Conservation (phyloP, 805 yeast genomes). For the Ogataea naganishii region DNA sequence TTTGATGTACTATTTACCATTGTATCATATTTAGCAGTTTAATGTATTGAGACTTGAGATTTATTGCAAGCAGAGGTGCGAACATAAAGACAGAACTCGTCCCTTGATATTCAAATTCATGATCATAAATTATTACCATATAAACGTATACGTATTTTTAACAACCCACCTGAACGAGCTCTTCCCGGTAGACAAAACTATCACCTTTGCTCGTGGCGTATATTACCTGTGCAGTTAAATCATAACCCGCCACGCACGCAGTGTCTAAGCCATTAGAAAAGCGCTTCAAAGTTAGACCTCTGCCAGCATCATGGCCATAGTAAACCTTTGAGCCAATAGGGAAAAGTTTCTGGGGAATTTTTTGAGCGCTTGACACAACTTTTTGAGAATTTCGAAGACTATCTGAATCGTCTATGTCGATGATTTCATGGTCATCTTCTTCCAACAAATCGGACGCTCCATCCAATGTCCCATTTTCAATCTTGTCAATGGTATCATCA, state of each 20-base stretch:
- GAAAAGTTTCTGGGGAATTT: conserved; percentile 7
- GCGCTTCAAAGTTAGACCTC: conserved; percentile 58
- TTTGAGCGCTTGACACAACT: too few species aligned
- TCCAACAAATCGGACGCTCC: not conserved
- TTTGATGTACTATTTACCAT: too few species aligned
- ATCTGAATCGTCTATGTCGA: not conserved
- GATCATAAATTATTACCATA: too few species aligned
- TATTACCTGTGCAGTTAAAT: conserved; percentile 54
- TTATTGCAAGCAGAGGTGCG: too few species aligned
- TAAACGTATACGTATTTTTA: conserved; percentile 1
- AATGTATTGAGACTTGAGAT: too few species aligned
- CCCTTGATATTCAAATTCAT: too few species aligned
- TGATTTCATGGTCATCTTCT: too few species aligned
- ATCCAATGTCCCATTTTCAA: conserved; percentile 4
- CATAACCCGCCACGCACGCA: conserved; percentile 71
- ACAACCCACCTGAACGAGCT: conserved; percentile 21
- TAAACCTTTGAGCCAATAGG: conserved; percentile 36
- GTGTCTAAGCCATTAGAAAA: conserved; percentile 77
- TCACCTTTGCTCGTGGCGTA: conserved; percentile 10
- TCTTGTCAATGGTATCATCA: conserved; percentile 1
- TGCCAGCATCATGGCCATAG: conserved; percentile 85
- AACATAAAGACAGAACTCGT: too few species aligned
- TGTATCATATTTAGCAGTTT: too few species aligned
- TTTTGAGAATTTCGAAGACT: not conserved
- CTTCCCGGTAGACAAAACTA: conserved; percentile 16